Evolutionary conservation across 257 asterid genomes (phyloP).

Genomic region (Ilex aquifolium): DNA sequence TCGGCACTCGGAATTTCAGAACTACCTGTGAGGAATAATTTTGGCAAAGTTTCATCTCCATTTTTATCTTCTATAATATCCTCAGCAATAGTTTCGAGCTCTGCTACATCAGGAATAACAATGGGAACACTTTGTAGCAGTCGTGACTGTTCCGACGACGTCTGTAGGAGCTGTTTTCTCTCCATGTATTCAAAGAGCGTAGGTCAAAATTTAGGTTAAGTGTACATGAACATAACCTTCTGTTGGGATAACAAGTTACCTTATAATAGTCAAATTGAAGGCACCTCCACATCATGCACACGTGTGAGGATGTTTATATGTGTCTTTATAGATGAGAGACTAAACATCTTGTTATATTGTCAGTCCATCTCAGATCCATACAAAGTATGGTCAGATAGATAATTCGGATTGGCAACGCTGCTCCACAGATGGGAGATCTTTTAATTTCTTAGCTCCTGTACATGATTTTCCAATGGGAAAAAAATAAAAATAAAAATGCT

Average conservation of each 20-base stretch:
- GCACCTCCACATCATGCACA: not conserved
- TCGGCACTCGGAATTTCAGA: not conserved
- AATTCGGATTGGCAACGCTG: not conserved
- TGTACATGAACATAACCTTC: constrained; percentile 13
- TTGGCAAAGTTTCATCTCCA: not conserved
- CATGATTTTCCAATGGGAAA: too few species aligned
- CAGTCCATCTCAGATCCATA: not conserved
- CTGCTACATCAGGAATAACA: constrained; percentile 45
- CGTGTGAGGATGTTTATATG: not conserved
- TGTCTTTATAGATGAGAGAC: not conserved
- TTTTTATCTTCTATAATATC: constrained; percentile 4
- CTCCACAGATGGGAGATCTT: not conserved
- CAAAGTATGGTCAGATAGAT: not conserved
- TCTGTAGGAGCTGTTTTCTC: constrained; percentile 40
- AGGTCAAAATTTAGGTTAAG: constrained; percentile 28
- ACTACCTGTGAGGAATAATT: not conserved
- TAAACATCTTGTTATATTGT: too few species aligned
- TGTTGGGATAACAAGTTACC: not conserved
- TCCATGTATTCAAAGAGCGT: constrained; percentile 37
- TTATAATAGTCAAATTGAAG: too few species aligned
- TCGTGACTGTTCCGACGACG: constrained; percentile 35
- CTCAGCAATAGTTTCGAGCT: constrained; percentile 23
- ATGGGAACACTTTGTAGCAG: constrained; percentile 38
- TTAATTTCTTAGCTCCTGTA: not conserved
- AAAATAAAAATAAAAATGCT: too few species aligned